Base-by-base conservation (phyloP, 2,329 filamentous ascomycete genomes). In the Ophiostoma populinum region DNA sequence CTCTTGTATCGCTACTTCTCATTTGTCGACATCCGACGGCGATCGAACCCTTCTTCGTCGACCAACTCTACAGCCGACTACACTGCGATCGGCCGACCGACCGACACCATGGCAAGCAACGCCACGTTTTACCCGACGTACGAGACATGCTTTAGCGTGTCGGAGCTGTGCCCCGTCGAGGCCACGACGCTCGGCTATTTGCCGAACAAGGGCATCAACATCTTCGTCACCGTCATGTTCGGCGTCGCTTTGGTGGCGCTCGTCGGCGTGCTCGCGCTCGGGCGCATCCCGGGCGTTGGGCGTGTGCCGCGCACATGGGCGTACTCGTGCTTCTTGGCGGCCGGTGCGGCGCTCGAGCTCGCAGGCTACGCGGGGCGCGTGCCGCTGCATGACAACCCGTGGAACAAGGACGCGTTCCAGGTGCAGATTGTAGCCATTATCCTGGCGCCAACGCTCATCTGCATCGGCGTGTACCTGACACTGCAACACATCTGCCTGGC, bases 381-480 rank as follows among this genome's bases (percentile, higher is more conserved):
- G 28, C 53, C 62, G 16, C 57, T 74, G 27, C 51, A 62, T 46
- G 31, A 51, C 29, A 68, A 70, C 51, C 67, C 69, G 4, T 76
- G 65, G 62, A 54, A 67, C 50, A 46, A 56, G 11, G 41, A 53
- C 35, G 60, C 62, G 40, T 75, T 75, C 53, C 53, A 72, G 49
- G 61, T 66, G 30, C 67, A 74, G 42, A 71, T 75, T 49, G 62
- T 61, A 52, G 57, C 61, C 51, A 67, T 72, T 53, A 66, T 71
- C 51, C 58, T 71, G 34, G 65, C 57, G n/a, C 67, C 67, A 3
- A 69, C 70, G 20, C 60, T 76, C 39, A 57, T 75, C 51, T 71
- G 69, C 52, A 67, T 70, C 43, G 63, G 61, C 47, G 65, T 76
- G 51, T 77, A 76, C 55, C 62, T 77, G 18, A 73, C 67, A 4